A percentile compares a stretch with the other conserved stretches of the same genome.
Conservation (phyloP, 2,329 filamentous ascomycete species). For the Fusarium virguliforme region DNA sequence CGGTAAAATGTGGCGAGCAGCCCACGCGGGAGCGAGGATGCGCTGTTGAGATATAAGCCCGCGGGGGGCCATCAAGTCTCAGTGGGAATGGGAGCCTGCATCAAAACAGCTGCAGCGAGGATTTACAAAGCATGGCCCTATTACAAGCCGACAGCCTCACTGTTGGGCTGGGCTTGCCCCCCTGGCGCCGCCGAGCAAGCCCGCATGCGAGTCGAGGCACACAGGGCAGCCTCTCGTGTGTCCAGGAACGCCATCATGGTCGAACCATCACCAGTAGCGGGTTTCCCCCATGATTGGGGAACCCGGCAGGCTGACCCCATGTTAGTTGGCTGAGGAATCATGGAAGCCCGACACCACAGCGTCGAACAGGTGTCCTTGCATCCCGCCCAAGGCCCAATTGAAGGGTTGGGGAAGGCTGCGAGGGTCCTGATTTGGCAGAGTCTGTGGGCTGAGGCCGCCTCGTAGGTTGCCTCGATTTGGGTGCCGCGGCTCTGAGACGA, state of each 20-base stretch:
- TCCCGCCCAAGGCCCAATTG: slow-evolving; percentile 41
- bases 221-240: slow-evolving; percentile 34
- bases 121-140: slow-evolving; percentile 21
- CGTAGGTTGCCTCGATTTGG: slow-evolving; percentile 39
- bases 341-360: slow-evolving; percentile 33
- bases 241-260: slow-evolving; percentile 28
- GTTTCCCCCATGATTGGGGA: slow-evolving; percentile 34
- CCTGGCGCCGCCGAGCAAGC: slow-evolving; percentile 30
- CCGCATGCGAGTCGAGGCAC: slow-evolving; percentile 33
- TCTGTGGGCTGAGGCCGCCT: slow-evolving; percentile 35
- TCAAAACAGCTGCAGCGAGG: slow-evolving; percentile 17
- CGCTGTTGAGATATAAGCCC: slow-evolving; percentile 35
- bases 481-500: slow-evolving; percentile 22
- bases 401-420: slow-evolving; percentile 35
- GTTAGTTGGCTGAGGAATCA: slow-evolving; percentile 38
- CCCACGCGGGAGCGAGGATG: slow-evolving; percentile 15
- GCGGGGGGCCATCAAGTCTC: slow-evolving; percentile 16
- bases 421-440: slow-evolving; percentile 42
- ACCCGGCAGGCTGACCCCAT: slow-evolving; percentile 9
- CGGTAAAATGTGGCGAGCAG: slow-evolving; percentile 1
- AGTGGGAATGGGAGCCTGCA: slow-evolving; percentile 9
- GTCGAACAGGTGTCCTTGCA: slow-evolving; percentile 44
- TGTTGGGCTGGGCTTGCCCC: slow-evolving; percentile 15
- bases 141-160: slow-evolving; percentile 45
- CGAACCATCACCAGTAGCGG: slow-evolving; percentile 14